These are phyloP conservation scores for Microdochium bolleyi DNA, from an alignment of 2,329 filamentous ascomycete genomes.

Conservation along the genomic window DNA sequence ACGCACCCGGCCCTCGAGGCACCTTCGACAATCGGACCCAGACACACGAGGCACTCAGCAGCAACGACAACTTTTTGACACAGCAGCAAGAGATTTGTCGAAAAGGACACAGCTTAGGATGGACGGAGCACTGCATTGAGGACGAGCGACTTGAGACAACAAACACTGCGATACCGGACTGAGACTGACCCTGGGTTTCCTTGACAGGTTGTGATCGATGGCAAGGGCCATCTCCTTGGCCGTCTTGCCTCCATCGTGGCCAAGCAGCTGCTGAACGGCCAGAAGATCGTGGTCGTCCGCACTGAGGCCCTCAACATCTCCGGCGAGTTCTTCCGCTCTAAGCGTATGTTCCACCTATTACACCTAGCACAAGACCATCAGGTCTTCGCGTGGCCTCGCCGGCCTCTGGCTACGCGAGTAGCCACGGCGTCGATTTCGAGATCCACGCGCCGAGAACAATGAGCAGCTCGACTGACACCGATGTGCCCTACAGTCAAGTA, in stretches of 20 bases:
- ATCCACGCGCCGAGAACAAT: background rate
- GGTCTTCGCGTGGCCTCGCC: background rate
- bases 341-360: conserved; percentile 70
- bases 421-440: too few species aligned
- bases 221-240: conserved; percentile 99
- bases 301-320: conserved; percentile 99
- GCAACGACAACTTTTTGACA: background rate
- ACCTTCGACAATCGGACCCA: background rate
- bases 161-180: conserved; percentile 1
- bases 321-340: conserved; percentile 99
- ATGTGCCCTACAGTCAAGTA: conserved; percentile 79
- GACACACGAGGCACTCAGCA: background rate
- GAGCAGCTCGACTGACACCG: conserved; percentile 33
- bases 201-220: conserved; percentile 90
- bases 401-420: too few species aligned
- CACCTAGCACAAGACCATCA: background rate
- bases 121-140: background rate
- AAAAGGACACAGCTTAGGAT: conserved; percentile 2
- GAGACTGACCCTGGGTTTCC: conserved; percentile 20
- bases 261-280: conserved; percentile 97
- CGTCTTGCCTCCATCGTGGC: conserved; percentile 96
- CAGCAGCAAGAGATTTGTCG: background rate
- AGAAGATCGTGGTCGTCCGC: conserved; percentile 99
- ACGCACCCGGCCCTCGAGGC: background rate
- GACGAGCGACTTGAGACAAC: background rate